These are phyloP conservation scores for Macadamia tetraphylla DNA, from an alignment of 164 flowering plant genomes.

Conservation along the genomic window DNA sequence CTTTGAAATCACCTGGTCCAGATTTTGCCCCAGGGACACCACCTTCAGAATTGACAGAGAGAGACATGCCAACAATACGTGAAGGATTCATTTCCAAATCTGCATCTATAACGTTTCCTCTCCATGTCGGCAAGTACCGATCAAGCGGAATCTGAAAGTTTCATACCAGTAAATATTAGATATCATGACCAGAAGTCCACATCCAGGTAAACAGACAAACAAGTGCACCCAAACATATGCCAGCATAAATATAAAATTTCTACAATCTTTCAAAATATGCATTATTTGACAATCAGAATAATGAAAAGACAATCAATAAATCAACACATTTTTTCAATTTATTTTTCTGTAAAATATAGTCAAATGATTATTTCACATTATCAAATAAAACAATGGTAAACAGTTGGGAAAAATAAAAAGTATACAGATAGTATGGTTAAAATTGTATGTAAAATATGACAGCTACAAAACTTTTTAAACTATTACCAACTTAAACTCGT, in stretches of 20 bases:
- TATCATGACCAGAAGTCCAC: no score
- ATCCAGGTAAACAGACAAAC: not conserved
- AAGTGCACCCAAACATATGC: not conserved
- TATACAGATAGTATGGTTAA: no score
- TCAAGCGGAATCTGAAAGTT: conserved; percentile 74
- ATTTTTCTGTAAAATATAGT: no score
- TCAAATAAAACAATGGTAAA: no score
- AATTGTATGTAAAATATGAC: no score
- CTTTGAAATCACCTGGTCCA: conserved; percentile 82
- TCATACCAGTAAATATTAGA: not conserved
- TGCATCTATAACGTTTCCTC: conserved; percentile 87
- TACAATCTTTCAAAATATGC: not conserved
- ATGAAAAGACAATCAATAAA: not conserved
- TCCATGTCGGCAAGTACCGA: conserved; percentile 84
- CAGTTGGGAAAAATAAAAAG: no score
- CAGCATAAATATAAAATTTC: not conserved
- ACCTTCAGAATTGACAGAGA: conserved; percentile 82
- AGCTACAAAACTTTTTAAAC: no score
- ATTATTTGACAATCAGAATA: not conserved
- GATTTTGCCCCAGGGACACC: conserved; percentile 64
- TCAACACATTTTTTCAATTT: no score
- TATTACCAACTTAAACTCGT: no score
- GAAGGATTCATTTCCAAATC: conserved; percentile 85
- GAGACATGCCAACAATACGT: conserved; percentile 86
- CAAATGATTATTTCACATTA: no score